Percentiles rank a stretch among this genome's conserved stretches.
Evolutionary conservation across 148 eudicot genomes (phyloP).

Genomic region (Fagopyrum esculentum): DNA sequence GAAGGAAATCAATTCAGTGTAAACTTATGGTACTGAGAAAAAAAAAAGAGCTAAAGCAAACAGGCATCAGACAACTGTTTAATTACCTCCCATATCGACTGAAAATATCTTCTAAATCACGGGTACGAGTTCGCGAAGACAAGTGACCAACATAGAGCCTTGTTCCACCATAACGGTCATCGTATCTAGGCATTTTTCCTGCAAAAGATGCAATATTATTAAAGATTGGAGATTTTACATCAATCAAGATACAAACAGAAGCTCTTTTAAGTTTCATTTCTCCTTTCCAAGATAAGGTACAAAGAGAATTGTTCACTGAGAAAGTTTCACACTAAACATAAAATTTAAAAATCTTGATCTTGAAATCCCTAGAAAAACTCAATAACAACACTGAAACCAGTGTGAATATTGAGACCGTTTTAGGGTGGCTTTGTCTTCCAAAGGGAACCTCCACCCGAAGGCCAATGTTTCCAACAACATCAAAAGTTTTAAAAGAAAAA

Average conservation of each 20-base stretch:
- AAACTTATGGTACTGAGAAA: background rate
- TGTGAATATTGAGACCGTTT: no score
- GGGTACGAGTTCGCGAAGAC: slow-evolving; percentile 74
- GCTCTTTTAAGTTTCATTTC: background rate
- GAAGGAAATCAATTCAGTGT: background rate
- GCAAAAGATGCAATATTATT: background rate
- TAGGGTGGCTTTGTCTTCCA: no score
- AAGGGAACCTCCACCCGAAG: no score
- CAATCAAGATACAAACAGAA: background rate
- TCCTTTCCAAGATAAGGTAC: background rate
- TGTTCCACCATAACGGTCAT: slow-evolving; percentile 44
- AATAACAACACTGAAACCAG: background rate
- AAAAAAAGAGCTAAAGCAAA: background rate
- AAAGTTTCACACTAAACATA: background rate
- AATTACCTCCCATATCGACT: slow-evolving; percentile 90
- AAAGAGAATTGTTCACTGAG: background rate
- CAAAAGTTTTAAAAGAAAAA: background rate
- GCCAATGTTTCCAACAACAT: no score
- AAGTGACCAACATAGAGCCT: slow-evolving; percentile 94
- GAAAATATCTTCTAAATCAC: slow-evolving; percentile 75
- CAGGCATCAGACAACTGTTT: background rate
- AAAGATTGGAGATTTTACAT: background rate
- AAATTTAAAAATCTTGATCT: background rate
- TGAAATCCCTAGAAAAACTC: background rate
- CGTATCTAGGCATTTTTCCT: slow-evolving; percentile 68